Conservation (phyloP, 2,329 filamentous ascomycete genomes). For the Mariannaea sp. region DNA sequence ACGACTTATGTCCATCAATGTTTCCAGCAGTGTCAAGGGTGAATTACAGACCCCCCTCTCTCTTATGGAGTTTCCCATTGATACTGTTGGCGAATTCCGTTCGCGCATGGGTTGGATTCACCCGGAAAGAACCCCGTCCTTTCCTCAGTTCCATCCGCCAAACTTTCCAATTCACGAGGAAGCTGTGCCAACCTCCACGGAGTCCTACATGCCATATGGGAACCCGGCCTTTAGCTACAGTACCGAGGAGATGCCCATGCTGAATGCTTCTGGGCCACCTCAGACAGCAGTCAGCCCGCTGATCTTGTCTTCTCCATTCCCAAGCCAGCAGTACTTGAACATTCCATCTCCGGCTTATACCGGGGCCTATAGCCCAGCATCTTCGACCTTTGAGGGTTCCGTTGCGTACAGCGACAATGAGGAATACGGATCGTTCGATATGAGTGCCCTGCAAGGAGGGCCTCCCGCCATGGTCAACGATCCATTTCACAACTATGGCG, state of each 20-base stretch:
- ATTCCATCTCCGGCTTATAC: slow-evolving; percentile 66
- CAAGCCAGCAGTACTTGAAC: slow-evolving; percentile 62
- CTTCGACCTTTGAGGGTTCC: slow-evolving; percentile 66
- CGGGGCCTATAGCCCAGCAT: slow-evolving; percentile 64
- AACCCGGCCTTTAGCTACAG: slow-evolving; percentile 68
- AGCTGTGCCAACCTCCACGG: slow-evolving; percentile 47
- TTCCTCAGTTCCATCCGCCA: slow-evolving; percentile 63
- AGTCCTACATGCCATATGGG: slow-evolving; percentile 58
- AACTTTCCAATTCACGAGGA: slow-evolving; percentile 58
- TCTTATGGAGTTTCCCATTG: slow-evolving; percentile 74
- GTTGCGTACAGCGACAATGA: slow-evolving; percentile 67
- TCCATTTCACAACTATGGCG: slow-evolving; percentile 48
- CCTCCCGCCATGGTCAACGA: slow-evolving; percentile 54
- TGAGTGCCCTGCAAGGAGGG: slow-evolving; percentile 49
- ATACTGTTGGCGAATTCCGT: slow-evolving; percentile 71
- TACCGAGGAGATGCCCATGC: slow-evolving; percentile 63
- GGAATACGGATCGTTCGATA: slow-evolving; percentile 57
- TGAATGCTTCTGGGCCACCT: slow-evolving; percentile 50
- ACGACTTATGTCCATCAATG: slow-evolving; percentile 71
- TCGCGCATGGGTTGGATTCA: slow-evolving; percentile 70
- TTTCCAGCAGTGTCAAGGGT: slow-evolving; percentile 60
- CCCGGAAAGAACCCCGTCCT: slow-evolving; percentile 62
- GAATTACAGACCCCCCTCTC: slow-evolving; percentile 65
- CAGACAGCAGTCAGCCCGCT: slow-evolving; percentile 59
- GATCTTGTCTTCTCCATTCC: slow-evolving; percentile 60